Conservation (phyloP, 2,329 filamentous ascomycete genomes). For the Incumbomyces lentus region DNA sequence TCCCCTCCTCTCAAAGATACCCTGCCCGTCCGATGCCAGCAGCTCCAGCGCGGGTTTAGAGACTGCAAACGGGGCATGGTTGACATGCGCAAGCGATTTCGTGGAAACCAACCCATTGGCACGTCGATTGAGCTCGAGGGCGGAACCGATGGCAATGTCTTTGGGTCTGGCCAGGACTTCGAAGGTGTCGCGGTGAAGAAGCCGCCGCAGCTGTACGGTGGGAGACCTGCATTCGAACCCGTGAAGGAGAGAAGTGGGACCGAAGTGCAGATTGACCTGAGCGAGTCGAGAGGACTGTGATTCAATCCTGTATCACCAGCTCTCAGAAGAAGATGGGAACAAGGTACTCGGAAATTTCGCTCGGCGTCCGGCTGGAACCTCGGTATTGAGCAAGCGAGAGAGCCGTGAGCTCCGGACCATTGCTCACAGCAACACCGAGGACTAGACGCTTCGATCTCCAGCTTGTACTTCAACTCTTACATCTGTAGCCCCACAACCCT, state of each 20-base stretch:
- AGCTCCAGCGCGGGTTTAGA: constrained; percentile 83
- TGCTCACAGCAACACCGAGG: too few species aligned
- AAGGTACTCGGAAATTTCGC: too few species aligned
- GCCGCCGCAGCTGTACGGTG: constrained; percentile 60
- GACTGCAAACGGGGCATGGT: constrained; percentile 95
- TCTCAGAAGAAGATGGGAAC: too few species aligned
- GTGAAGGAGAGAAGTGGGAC: constrained; percentile 47
- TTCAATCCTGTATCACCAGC: neutral
- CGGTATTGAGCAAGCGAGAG: too few species aligned
- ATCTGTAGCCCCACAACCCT: too few species aligned
- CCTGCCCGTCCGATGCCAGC: constrained; percentile 79
- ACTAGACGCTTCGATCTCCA: too few species aligned
- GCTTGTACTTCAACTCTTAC: too few species aligned
- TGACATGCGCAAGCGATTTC: constrained; percentile 97
- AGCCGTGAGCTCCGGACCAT: too few species aligned
- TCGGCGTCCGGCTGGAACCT: too few species aligned
- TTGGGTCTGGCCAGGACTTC: constrained; percentile 7
- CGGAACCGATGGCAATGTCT: constrained; percentile 11
- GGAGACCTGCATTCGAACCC: constrained; percentile 59
- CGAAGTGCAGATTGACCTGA: constrained; percentile 30
- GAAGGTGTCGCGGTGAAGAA: constrained; percentile 20
- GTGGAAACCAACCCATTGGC: constrained; percentile 79
- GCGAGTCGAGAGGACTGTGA: constrained; percentile 38
- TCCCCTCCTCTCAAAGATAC: constrained; percentile 69
- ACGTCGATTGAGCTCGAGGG: constrained; percentile 54